Evolutionary conservation across 2,329 filamentous ascomycete genomes (phyloP), one percentile per base, ranked within the genome.

Genomic region (Hymenotorrendiella dingleyae): DNA sequence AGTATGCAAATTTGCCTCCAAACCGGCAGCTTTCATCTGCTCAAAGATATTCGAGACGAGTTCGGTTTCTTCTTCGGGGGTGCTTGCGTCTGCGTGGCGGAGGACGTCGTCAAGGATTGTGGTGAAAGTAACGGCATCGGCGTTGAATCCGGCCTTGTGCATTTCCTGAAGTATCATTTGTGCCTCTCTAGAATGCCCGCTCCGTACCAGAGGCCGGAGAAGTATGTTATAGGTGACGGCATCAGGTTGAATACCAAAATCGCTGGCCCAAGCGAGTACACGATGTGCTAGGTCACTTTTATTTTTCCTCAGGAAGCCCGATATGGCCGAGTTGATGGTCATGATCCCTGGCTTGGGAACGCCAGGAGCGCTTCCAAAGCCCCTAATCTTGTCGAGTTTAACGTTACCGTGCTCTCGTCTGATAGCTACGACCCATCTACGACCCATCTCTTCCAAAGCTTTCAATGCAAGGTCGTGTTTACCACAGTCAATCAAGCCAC

Each of bases 101-200:
- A 77, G 65, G 47, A 76, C 62, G 55, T 73, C 74, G 30, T 84
- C 78, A 6, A 93, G 68, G 43, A 93, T 70, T 48, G 87, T 78
- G 17, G 80, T 85, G 61, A 86, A 86, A 0, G 87, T 93, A 5
- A 73, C 74, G n/a, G 72, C 68, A 59, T 89, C 78, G 1, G 81
- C 74, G 22, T 69, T 52, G 21, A 87, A 61, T 2, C 70, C 69
- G 12, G 70, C 63, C 2, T 59, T 49, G 28, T 72, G 64, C 84
- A 89, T 89, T 41, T 71, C 64, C 4, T 64, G 55, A 3, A 88
- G 67, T 10, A 87, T 56, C 3, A 60, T 60, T 32, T 70, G 66
- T 10, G 76, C 71, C 29, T 77, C 72, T 1, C 67, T 56, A n/a
- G 36, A 28, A 20, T 70, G 64, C 19, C 70, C 70, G 14, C 67